These are phyloP conservation scores for Mariannaea sp. DNA, from an alignment of 2,329 filamentous ascomycete genomes.

Conservation along the genomic window DNA sequence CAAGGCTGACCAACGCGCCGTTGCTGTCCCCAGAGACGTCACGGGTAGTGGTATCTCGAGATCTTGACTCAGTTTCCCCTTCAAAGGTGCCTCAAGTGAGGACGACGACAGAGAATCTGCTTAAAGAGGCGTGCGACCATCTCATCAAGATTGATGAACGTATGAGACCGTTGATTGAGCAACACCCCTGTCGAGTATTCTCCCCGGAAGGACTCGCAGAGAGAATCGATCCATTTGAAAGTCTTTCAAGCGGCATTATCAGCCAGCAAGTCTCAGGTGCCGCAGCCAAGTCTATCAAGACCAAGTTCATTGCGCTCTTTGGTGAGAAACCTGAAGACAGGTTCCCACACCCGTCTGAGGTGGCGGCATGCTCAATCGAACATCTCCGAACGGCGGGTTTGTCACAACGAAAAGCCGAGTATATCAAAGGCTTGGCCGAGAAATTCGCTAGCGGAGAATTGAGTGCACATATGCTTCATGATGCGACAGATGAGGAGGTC, in stretches of 20 bases:
- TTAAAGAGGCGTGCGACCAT: constrained; percentile 76
- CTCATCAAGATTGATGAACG: constrained; percentile 74
- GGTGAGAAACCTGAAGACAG: constrained; percentile 41
- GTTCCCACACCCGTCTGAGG: constrained; percentile 79
- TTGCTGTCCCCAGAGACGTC: constrained; percentile 74
- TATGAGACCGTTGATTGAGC: constrained; percentile 72
- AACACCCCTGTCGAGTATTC: constrained; percentile 79
- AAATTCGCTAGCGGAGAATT: constrained; percentile 80
- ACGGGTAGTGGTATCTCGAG: constrained; percentile 59
- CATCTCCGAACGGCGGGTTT: constrained; percentile 82
- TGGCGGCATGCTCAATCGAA: constrained; percentile 66
- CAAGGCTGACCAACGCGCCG: constrained; percentile 69
- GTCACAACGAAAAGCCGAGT: constrained; percentile 94
- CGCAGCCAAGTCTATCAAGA: constrained; percentile 86
- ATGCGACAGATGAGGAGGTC: constrained; percentile 83
- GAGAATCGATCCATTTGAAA: constrained; percentile 84
- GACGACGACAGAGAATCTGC: constrained; percentile 71
- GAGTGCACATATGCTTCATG: constrained; percentile 73
- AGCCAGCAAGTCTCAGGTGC: constrained; percentile 95
- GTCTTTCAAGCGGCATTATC: constrained; percentile 84
- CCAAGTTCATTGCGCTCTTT: constrained; percentile 81
- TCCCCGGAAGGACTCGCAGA: constrained; percentile 82
- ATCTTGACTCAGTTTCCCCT: constrained; percentile 52
- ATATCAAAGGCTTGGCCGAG: constrained; percentile 81
- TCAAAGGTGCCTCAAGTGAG: constrained; percentile 44